Conservation (phyloP, 768 basidiomycete species). For the Leccinum ochraceum region DNA sequence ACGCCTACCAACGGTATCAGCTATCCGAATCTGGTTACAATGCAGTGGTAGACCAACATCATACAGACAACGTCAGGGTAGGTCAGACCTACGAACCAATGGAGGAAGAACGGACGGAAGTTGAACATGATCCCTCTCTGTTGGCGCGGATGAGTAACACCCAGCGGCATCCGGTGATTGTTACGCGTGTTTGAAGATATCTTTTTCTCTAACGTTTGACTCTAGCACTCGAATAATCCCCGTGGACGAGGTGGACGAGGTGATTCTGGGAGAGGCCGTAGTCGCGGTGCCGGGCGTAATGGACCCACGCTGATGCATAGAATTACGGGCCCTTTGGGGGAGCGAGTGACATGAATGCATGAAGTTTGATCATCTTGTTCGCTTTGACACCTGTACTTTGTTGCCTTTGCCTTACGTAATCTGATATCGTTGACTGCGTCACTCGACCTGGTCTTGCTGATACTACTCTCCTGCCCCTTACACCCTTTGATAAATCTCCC, state of each 20-base stretch:
- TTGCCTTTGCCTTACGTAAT: constrained; percentile 21
- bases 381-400: background rate
- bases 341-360: constrained; percentile 20
- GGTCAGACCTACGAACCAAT: constrained; percentile 15
- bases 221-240: constrained; percentile 14
- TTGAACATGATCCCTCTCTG: constrained; percentile 19
- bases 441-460: background rate
- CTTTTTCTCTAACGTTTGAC: background rate
- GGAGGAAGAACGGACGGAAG: constrained; percentile 14
- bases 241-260: constrained; percentile 29
- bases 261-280: constrained; percentile 23
- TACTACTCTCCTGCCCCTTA: background rate
- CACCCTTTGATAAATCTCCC: background rate
- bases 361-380: background rate
- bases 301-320: constrained; percentile 19
- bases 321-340: constrained; percentile 19
- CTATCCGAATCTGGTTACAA: background rate
- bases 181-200: background rate
- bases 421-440: background rate
- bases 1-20: constrained; percentile 15
- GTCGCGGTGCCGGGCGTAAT: constrained; percentile 24
- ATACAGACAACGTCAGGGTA: constrained; percentile 7
- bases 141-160: constrained; percentile 28
- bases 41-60: constrained; percentile 5
- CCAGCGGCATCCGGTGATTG: constrained; percentile 24